Evolutionary conservation across 1,139 yeast species (phyloP).

Genomic region (Groenewaldozyma sp.): DNA sequence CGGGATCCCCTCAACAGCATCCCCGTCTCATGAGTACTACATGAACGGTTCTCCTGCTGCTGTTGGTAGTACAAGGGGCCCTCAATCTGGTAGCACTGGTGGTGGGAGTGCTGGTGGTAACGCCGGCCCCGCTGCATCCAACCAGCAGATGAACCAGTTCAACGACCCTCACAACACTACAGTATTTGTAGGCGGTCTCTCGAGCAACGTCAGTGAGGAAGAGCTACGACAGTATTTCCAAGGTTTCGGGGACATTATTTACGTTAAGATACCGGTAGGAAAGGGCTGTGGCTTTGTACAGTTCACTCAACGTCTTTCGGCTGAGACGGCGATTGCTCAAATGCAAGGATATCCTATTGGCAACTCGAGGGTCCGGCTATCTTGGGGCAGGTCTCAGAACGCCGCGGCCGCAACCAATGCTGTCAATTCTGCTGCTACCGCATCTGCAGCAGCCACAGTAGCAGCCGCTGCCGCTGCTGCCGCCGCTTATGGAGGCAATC

Average conservation of each 20-base stretch:
- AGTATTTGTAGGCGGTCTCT: slow-evolving; percentile 88
- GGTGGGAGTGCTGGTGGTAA: slow-evolving; percentile 5
- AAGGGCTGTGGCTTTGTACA: slow-evolving; percentile 94
- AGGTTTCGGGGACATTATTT: slow-evolving; percentile 77
- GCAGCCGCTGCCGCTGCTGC: slow-evolving; percentile 3
- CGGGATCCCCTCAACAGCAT: background rate
- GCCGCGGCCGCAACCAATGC: too few species aligned
- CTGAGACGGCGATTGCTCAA: slow-evolving; percentile 80
- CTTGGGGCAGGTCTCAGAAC: slow-evolving; percentile 71
- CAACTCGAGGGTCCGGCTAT: slow-evolving; percentile 71
- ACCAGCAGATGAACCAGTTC: slow-evolving; percentile 41
- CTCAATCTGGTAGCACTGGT: slow-evolving; percentile 23
- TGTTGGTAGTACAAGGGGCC: slow-evolving; percentile 22
- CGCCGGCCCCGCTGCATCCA: slow-evolving; percentile 13
- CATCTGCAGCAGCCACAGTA: slow-evolving; percentile 7
- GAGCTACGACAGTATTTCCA: slow-evolving; percentile 65
- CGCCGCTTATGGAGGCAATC: background rate
- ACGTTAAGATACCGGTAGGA: slow-evolving; percentile 83
- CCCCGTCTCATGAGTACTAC: background rate
- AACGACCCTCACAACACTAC: slow-evolving; percentile 82
- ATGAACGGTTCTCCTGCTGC: slow-evolving; percentile 3
- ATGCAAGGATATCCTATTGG: slow-evolving; percentile 92
- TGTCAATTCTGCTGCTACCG: slow-evolving; percentile 6
- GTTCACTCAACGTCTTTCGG: slow-evolving; percentile 67
- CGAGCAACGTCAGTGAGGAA: slow-evolving; percentile 66